Base-by-base conservation (phyloP, 129 eudicot species). In the Flaveria linearis region DNA sequence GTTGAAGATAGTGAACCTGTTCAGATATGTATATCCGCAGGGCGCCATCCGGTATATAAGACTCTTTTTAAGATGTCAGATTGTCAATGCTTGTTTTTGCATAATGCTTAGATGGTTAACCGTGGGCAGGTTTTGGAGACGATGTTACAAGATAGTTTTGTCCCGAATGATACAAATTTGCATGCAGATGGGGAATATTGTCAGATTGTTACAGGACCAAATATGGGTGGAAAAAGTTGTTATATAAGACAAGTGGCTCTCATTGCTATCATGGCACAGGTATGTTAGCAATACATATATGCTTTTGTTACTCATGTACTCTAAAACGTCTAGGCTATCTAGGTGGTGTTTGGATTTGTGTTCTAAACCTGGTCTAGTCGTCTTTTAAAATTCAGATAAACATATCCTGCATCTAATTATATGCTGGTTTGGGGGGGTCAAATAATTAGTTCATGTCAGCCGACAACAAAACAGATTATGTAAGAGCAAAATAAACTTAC, bases 221-320 rank as follows among this genome's bases (percentile, higher is more conserved):
- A 94, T 71, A 94, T 94, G 99, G 99, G 99, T 52, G 99, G 99
- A 68, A 94, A 94, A 78, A 94, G 99, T 67, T 94, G 99, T 86
- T 94, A 94, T 72, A 94, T 94, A 71, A 90, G 97, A 72, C 99
- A 94, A 83, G 99, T 94, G 85, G 97, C 99, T 75, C 97, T 94
- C 63, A 86, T 91, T 78, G 80, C 91, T 61, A 88, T 91, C 78
- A 91, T 94, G 97, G 99, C 97, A 66, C 99, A 94, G 90, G 98
- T 90, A 74, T 64, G 45, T 53, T 72, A 42, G 46, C 68, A 72
- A 11, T 18, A 15, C 46, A 41, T 45, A 26, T 25, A 45, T 17
- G 49, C 65, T 14, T 8, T 17, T 74, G 28, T 56, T 18, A 55
- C 8, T 53, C 28, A 42, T 64, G 8, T 45, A 53, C 30, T 41